Evolutionary conservation across 495 filamentous ascomycete species (phyloP), one percentile per base, ranked within the genome.

Genomic region (Podospora australis): DNA sequence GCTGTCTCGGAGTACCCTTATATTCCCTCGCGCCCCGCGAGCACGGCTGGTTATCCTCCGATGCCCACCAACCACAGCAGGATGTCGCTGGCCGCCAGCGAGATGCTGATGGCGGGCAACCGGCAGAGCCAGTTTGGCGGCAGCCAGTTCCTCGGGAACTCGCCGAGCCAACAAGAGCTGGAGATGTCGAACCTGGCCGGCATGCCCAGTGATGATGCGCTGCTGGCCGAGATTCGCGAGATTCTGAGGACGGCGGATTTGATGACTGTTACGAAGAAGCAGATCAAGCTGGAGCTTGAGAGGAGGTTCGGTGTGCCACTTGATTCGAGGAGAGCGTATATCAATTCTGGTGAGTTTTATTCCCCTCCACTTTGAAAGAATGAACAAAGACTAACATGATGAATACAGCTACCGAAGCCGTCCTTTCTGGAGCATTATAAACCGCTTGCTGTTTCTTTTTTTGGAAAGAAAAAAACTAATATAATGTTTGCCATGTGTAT

Each of bases 201-300:
- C 14, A 65, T 95, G 56, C 92, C 92, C 1, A 83, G 70, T 50
- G 92, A 99, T 52, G 92, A 99, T 63, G 83, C 88, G 16, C 74
- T 99, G 39, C 70, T 97, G 39, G 83, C 87, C 1, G 94, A 99
- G 74, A 97, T 99, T 48, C 74, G 92, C 32, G 90, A 96, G 56
- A 94, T 99, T 46, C 70, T 99, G 40, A 74, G 81, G 52, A 90
- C 86, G 2, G 88, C 88, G 2, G 94, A 99, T 71, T 71, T 99
- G 57, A 99, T 99, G 92, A 88, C 73, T 8, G 86, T 97, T 23
- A 97, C 94, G 52, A 99, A 99, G 83, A 99, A 97, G 81, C 87
- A 85, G 49, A 85, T 99, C 70, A 96, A 96, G 77, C 67, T 77
- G 49, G 94, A 99, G 68, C 70, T 99, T 48, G 94, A 99, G 72